These are phyloP conservation scores for Fragilaria radians DNA, from an alignment of 108 stramenopile species.

Conservation along the genomic window DNA sequence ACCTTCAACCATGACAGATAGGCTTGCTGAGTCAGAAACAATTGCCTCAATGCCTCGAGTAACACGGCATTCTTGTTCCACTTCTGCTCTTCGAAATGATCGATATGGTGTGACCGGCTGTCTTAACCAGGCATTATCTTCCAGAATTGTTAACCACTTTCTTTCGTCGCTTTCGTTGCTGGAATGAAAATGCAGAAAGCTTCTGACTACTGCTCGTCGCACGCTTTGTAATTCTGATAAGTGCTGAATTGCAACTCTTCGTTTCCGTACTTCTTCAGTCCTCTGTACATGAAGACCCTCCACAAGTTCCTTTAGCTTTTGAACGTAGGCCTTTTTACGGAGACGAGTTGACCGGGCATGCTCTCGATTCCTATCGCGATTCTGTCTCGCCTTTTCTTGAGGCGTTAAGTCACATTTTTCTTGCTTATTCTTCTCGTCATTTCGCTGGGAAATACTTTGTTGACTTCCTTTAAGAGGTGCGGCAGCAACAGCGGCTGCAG, in stretches of 20 bases:
- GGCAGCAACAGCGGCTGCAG: conserved; percentile 24
- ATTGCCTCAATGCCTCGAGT: conserved; percentile 70
- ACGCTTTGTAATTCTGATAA: conserved; percentile 70
- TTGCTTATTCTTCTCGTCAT: conserved; percentile 1
- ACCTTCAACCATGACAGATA: conserved; percentile 80
- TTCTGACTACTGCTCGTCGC: conserved; percentile 58
- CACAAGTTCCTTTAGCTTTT: conserved; percentile 86
- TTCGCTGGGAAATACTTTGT: not conserved
- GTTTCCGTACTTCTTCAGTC: conserved; percentile 69
- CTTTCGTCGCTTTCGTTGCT: conserved; percentile 45
- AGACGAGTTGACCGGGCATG: conserved; percentile 91
- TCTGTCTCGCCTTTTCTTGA: conserved; percentile 63
- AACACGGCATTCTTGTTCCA: conserved; percentile 78
- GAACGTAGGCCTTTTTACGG: conserved; percentile 93
- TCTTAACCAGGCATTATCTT: conserved; percentile 72
- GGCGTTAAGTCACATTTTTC: conserved; percentile 29
- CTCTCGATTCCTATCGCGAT: conserved; percentile 89
- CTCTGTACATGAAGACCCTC: conserved; percentile 76
- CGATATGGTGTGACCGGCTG: conserved; percentile 87
- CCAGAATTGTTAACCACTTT: conserved; percentile 72
- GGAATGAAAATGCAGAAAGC: conserved; percentile 58
- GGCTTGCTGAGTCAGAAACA: conserved; percentile 74
- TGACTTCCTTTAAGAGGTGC: not conserved
- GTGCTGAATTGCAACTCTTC: conserved; percentile 73
- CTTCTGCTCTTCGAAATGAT: conserved; percentile 70